Percentiles rank a stretch among this genome's conserved stretches.
These are phyloP conservation scores for Dactylellina haptotyla DNA, from an alignment of 2,329 filamentous ascomycete species.

Conservation along the genomic window DNA sequence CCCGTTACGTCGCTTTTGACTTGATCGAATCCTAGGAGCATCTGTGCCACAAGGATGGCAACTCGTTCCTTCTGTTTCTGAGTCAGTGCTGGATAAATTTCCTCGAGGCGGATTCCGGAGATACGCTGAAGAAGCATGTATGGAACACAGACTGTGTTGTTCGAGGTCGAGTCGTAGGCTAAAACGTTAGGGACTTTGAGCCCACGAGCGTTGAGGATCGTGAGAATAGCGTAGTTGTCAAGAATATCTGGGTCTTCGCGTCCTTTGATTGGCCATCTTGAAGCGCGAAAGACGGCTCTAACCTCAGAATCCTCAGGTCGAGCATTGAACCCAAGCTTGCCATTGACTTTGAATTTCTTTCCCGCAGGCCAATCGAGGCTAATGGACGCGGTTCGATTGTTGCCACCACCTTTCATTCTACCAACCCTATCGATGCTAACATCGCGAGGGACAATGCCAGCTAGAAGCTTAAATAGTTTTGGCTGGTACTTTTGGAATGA, in stretches of 20 bases:
- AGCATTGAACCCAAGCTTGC: slow-evolving; percentile 10
- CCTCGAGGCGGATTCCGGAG: slow-evolving; percentile 46
- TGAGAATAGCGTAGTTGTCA: slow-evolving; percentile 38
- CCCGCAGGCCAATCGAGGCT: slow-evolving; percentile 43
- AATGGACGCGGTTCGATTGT: slow-evolving; percentile 43
- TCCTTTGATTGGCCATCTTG: slow-evolving; percentile 20
- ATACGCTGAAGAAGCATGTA: slow-evolving; percentile 48
- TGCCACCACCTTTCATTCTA: slow-evolving; percentile 49
- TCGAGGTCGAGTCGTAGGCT: slow-evolving; percentile 35
- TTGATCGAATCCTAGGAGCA: slow-evolving; percentile 11
- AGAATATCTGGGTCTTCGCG: slow-evolving; percentile 19
- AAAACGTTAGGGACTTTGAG: slow-evolving; percentile 34
- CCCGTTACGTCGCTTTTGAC: slow-evolving; percentile 16
- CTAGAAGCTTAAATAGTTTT: slow-evolving; percentile 41
- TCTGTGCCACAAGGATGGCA: slow-evolving; percentile 29
- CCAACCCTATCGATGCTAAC: slow-evolving; percentile 27
- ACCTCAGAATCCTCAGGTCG: slow-evolving; percentile 25
- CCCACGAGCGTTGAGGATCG: neutral
- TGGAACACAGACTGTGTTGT: slow-evolving; percentile 36
- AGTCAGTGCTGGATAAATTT: slow-evolving; percentile 39
- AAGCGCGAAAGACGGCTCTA: slow-evolving; percentile 37
- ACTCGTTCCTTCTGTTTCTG: slow-evolving; percentile 42
- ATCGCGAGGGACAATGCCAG: slow-evolving; percentile 25
- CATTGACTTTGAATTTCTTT: slow-evolving; percentile 27
- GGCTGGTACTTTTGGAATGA: slow-evolving; percentile 42